phyloP scores from a whole-genome alignment of 1,284 basidiomycete genomes.

The Rhodotorula mucilaginosa region DNA sequence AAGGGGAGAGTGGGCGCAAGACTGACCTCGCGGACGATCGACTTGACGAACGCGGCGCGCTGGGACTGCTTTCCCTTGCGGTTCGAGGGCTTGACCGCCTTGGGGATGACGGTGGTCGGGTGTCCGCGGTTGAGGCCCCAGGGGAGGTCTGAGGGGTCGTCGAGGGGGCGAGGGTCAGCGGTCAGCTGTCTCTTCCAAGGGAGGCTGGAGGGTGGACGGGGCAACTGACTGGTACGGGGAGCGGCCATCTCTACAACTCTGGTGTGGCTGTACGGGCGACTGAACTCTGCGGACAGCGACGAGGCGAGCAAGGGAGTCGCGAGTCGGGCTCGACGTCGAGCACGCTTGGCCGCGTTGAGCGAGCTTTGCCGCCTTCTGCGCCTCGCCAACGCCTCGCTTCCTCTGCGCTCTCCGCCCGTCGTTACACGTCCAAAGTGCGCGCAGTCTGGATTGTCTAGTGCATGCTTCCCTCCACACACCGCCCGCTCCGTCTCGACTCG shows the following conservation, averaged over 20 bases:
- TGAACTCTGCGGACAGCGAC: slow-evolving; percentile 11
- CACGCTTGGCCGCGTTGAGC: background rate
- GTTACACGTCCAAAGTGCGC: slow-evolving; percentile 3
- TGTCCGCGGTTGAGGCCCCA: slow-evolving; percentile 89
- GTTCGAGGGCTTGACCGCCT: slow-evolving; percentile 76
- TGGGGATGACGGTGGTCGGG: slow-evolving; percentile 82
- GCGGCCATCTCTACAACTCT: slow-evolving; percentile 19
- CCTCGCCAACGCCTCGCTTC: background rate
- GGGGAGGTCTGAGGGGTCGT: slow-evolving; percentile 70
- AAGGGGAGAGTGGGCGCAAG: background rate
- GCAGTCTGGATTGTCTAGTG: too few relatives aligned
- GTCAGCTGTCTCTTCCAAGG: too few relatives aligned
- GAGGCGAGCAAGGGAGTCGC: background rate
- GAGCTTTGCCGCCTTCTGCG: background rate
- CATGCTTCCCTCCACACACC: background rate
- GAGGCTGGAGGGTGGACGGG: too few relatives aligned
- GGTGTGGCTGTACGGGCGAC: background rate
- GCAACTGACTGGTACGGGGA: slow-evolving; percentile 27
- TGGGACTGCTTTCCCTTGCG: slow-evolving; percentile 83
- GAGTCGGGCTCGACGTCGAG: background rate
- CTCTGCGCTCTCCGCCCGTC: slow-evolving; percentile 10
- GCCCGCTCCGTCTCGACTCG: background rate
- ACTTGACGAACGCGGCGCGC: slow-evolving; percentile 87
- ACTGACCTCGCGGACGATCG: slow-evolving; percentile 80
- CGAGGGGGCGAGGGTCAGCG: background rate